phyloP scores from a whole-genome alignment of 305 asterid species.

The Fraxinus baroniana region DNA sequence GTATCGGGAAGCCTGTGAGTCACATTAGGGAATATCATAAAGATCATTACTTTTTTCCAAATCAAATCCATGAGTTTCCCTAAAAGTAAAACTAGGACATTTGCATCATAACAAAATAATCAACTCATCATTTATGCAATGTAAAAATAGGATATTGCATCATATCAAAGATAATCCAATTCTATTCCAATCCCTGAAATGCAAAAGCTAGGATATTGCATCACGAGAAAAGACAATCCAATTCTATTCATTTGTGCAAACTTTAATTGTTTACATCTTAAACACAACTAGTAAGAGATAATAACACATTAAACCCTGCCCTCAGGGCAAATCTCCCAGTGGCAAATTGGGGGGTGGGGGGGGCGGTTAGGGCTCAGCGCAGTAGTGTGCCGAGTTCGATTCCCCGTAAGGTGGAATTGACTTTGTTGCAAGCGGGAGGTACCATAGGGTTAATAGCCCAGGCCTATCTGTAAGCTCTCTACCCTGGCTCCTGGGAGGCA shows the following conservation, averaged over 20 bases:
- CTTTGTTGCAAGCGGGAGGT: too few relatives aligned
- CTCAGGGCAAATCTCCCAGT: too few relatives aligned
- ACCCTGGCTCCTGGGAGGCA: too few relatives aligned
- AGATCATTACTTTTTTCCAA: background rate
- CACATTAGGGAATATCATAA: too few relatives aligned
- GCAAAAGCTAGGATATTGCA: constrained; percentile 17
- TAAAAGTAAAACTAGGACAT: background rate
- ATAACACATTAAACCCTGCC: background rate
- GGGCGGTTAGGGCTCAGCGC: too few relatives aligned
- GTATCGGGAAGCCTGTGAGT: constrained; percentile 30
- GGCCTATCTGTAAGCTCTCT: too few relatives aligned
- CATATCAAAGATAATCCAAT: background rate
- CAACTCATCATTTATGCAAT: background rate
- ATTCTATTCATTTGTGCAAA: constrained; percentile 29
- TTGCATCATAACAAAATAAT: background rate
- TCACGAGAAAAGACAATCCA: constrained; percentile 18
- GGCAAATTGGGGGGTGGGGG: too few relatives aligned
- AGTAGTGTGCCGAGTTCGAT: too few relatives aligned
- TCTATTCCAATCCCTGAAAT: background rate
- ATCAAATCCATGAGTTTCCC: background rate
- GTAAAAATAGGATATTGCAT: background rate
- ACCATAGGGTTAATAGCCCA: too few relatives aligned
- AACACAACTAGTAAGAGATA: constrained; percentile 19
- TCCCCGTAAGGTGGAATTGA: too few relatives aligned
- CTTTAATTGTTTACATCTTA: constrained; percentile 19